Base-by-base conservation (phyloP, 2,329 filamentous ascomycete species). In the Diplocarpon rosae region DNA sequence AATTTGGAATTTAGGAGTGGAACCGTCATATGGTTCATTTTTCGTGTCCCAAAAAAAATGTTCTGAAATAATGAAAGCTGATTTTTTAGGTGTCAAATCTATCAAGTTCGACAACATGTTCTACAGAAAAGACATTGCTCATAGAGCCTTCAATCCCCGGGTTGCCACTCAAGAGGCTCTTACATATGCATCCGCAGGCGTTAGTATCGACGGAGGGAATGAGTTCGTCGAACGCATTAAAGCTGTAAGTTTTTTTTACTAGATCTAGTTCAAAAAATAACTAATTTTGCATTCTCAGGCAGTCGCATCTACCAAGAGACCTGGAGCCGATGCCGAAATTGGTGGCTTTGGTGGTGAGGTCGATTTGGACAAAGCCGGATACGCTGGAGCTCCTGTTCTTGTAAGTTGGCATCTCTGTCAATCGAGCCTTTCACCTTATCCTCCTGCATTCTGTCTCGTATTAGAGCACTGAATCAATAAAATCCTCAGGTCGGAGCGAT, bases 161-260 rank as follows among this genome's bases (percentile, higher is more conserved):
- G 51, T 57, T 16, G 56, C 47, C 10, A 51, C 48, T 9, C 54
- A 69, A 49, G 67, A 71, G 41, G 69, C 72, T 42, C 74, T 98
- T 62, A 96, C 92, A 7, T 98, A 98, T 62, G 92, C 90, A 8
- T 78, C 85, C 40, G 88, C 92, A 1, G 92, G 92, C 46, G 92
- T 98, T 16, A 92, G 85, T 56, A 95, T 98, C 51, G 87, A 95
- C 53, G 85, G 86, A 6, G 92, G 92, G 20, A 98, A 98, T 62
- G 77, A 85, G 51, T 84, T 98, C 37, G 90, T 98, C 37, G 77
- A 89, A 61, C 80, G 82, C 54, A 98, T 98, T 72, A 95, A 94
- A 68, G 75, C 78, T 28, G 48, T 50, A 42, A 20, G 42, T 24
- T n/a, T 7, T 27, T 7, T 10, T 38, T 5, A 6, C 6, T 15